Evolutionary conservation across 148 eudicot species (phyloP).

Genomic region (Nepenthes mirabilis): DNA sequence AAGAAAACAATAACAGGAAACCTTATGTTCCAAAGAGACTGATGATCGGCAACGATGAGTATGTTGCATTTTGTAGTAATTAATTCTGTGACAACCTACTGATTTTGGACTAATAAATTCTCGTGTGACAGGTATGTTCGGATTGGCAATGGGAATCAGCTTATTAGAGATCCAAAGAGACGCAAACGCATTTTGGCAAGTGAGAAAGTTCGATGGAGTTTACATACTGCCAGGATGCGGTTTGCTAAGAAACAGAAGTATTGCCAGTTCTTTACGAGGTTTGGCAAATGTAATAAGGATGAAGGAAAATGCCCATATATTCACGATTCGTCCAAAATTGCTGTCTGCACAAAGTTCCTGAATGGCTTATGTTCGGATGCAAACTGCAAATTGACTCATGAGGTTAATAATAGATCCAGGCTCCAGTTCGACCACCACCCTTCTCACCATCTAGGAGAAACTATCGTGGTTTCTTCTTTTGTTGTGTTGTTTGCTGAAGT

Average conservation of each 20-base stretch:
- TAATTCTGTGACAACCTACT: neutral
- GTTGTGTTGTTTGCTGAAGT: conserved; percentile 5
- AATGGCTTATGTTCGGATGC: conserved; percentile 64
- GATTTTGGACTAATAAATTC: neutral
- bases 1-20: conserved; percentile 34
- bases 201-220: conserved; percentile 95
- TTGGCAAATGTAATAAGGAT: conserved; percentile 90
- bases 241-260: conserved; percentile 72
- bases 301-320: conserved; percentile 92
- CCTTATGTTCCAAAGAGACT: conserved; percentile 72
- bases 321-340: conserved; percentile 77
- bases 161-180: conserved; percentile 86
- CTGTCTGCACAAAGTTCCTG: conserved; percentile 84
- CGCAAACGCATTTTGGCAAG: conserved; percentile 86
- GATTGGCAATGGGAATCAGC: conserved; percentile 86
- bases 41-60: conserved; percentile 81
- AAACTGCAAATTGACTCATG: conserved; percentile 84
- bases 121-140: conserved; percentile 67
- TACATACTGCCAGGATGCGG: conserved; percentile 79
- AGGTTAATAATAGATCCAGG: conserved; percentile 37
- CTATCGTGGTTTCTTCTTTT: neutral
- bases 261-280: conserved; percentile 92
- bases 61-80: conserved; percentile 17
- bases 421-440: neutral
- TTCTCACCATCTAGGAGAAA: conserved; percentile 6